phyloP scores from a whole-genome alignment of 371 early-diverging fungal species.

The Mortierella sp. region DNA sequence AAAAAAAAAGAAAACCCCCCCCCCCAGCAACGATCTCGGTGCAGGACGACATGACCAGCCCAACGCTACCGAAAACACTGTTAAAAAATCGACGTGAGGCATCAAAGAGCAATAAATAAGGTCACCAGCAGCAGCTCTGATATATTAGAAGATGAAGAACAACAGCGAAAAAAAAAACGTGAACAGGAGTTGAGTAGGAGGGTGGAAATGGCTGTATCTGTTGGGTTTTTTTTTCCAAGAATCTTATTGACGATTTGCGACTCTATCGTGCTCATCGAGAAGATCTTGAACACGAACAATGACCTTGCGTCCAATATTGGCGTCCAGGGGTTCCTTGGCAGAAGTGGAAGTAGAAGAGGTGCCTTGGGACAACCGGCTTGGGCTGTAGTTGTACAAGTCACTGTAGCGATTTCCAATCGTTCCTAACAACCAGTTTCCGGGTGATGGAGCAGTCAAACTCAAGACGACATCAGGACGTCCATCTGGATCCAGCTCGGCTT shows the following conservation, averaged over 20 bases:
- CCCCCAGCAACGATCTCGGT: constrained; percentile 8
- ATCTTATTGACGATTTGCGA: constrained; percentile 20
- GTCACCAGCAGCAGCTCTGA: too few species aligned
- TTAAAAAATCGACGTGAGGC: constrained; percentile 1
- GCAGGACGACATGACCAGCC: not conserved
- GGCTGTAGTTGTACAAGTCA: constrained; percentile 14
- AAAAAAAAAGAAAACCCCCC: not conserved
- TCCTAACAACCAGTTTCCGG: constrained; percentile 25
- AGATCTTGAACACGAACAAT: constrained; percentile 40
- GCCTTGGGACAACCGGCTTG: constrained; percentile 27
- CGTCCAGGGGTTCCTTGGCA: constrained; percentile 2
- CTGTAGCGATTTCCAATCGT: constrained; percentile 7
- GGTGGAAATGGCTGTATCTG: not conserved
- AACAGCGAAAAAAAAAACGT: too few species aligned
- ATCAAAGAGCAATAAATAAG: not conserved
- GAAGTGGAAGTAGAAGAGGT: constrained; percentile 7
- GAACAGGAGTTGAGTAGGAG: too few species aligned
- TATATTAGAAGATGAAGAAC: too few species aligned
- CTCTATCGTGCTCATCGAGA: constrained; percentile 35
- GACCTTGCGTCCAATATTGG: constrained; percentile 15
- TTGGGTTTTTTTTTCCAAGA: not conserved
- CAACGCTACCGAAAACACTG: too few species aligned
- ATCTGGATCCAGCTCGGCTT: constrained; percentile 66
- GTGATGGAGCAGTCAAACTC: constrained; percentile 15
- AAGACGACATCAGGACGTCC: constrained; percentile 71